A percentile compares a stretch with the other conserved stretches of the same genome.
These are phyloP conservation scores for Calonectria hawksworthii DNA, from an alignment of 2,329 filamentous ascomycete species.

Conservation along the genomic window DNA sequence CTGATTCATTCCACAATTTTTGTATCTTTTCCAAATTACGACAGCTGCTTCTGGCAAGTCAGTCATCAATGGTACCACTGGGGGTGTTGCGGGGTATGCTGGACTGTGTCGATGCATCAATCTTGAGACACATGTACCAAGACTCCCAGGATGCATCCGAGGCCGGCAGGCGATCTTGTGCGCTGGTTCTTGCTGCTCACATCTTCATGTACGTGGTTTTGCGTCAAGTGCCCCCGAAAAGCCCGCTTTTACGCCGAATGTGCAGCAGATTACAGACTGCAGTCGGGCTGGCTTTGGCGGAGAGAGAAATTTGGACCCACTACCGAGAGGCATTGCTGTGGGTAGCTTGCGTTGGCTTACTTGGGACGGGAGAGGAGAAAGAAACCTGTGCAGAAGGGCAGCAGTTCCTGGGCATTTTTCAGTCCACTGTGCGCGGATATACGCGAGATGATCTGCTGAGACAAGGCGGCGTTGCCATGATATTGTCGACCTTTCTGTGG, in stretches of 20 bases:
- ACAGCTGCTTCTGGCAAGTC: neutral
- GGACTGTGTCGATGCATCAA: neutral
- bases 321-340: neutral
- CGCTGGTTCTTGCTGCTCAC: neutral
- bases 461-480: neutral
- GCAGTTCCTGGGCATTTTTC: constrained; percentile 6
- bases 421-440: neutral
- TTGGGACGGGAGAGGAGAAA: neutral
- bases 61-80: neutral
- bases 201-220: constrained; percentile 3
- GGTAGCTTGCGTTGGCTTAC: constrained; percentile 3
- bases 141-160: neutral
- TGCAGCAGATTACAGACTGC: constrained; percentile 5
- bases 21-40: neutral
- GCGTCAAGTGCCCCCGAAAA: neutral
- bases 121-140: neutral
- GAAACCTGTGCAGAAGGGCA: neutral
- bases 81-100: neutral
- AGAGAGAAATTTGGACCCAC: neutral
- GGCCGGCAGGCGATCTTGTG: neutral
- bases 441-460: neutral
- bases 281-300: neutral
- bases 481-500: constrained; percentile 12
- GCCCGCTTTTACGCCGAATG: neutral
- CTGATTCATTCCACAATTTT: neutral